phyloP scores from a whole-genome alignment of 1,284 basidiomycete genomes.

The Ganoderma sp. region DNA sequence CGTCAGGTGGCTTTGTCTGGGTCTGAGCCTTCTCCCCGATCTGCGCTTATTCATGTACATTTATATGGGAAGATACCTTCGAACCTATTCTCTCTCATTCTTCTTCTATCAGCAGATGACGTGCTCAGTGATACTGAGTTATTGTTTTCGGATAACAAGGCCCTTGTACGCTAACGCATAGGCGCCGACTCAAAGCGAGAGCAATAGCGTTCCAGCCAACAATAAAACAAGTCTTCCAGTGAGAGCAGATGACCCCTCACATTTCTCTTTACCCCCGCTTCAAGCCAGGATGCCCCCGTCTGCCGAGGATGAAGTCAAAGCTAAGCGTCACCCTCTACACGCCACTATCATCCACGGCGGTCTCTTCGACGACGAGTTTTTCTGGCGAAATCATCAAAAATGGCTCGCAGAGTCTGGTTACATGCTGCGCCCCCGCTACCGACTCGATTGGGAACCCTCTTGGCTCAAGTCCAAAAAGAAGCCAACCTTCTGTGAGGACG shows the following conservation, averaged over 20 bases:
- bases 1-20: not conserved
- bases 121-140: not conserved
- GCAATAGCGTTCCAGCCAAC: no score
- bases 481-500: no score
- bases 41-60: not conserved
- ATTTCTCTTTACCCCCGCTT: no score
- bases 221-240: no score
- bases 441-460: slow-evolving; percentile 27
- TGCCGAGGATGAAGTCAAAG: no score
- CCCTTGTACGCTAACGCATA: no score
- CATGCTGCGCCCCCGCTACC: slow-evolving; percentile 29
- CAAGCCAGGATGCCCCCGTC: no score
- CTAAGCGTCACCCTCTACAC: no score
- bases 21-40: not conserved
- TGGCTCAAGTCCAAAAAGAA: slow-evolving; percentile 11
- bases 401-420: slow-evolving; percentile 29
- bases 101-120: not conserved
- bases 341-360: no score
- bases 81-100: not conserved
- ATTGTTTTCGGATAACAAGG: not conserved
- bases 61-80: not conserved
- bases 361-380: slow-evolving; percentile 4
- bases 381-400: slow-evolving; percentile 21
- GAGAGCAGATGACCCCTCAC: no score
- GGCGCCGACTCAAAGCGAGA: no score